Base-by-base conservation (phyloP, 495 filamentous ascomycete genomes). In the Rostrohypoxylon terebratum region DNA sequence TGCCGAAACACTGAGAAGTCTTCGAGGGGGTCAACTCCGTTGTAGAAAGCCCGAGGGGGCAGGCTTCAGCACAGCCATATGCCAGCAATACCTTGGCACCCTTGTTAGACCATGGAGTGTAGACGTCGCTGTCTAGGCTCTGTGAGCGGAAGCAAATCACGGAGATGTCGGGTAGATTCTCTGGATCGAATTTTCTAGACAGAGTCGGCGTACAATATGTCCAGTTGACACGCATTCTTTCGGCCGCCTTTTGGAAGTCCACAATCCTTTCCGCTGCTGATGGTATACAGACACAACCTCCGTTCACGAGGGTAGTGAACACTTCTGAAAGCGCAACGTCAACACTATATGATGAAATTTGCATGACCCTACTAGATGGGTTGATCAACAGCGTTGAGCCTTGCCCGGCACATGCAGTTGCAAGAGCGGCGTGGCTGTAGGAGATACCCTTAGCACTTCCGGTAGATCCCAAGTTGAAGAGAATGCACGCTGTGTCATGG, bases 321-420 rank as follows among this genome's bases (percentile, higher is more conserved):
- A 91, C 88, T 62, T 93, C 91, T 3, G 87, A 75, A 18, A 93
- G 81, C 47, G 88, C 88, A 31, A 89, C 85, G 66, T 94, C 92
- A 42, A 91, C 91, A 1, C 88, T 88, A 73, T 89, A 91, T 50
- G 88, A 88, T 1, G 90, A 89, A 60, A 91, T 88, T 66, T 93
- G 91, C 69, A 93, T 82, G 7, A 89, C 84, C 4, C 88, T 80
- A 14, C 87, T 87, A 0, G 77, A 73, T 0, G 83, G 71, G 38
- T 83, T 78, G 47, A 91, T 84, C 9, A 79, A 66, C 14, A 90
- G 73, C 0, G 82, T 80, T 0, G 80, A 77, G 1, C 83, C 85
- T 65, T 90, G 88, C n/a, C 80, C 81, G 1, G 79, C 61, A 21
- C 84, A 80, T 10, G 80, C 76, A 0, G 81, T 80, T 0, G 83